Conservation (phyloP, 169 alveolate genomes). For the Eimeria zaria region DNA sequence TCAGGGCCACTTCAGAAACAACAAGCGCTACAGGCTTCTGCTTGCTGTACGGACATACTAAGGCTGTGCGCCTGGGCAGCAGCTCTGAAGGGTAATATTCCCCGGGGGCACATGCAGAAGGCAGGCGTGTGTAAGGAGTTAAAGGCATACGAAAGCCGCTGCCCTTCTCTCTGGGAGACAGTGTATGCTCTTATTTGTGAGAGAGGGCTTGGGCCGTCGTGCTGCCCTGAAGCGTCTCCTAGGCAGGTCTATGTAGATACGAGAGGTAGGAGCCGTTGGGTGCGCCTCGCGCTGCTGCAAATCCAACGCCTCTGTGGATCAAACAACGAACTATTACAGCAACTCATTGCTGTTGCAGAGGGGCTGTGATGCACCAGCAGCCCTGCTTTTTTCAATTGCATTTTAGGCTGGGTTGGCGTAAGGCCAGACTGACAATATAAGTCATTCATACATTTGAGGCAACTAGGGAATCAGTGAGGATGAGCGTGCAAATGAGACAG, state of each 20-base stretch:
- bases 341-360: conserved; percentile 64
- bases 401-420: background rate
- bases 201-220: conserved; percentile 14
- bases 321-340: conserved; percentile 9
- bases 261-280: conserved; percentile 30
- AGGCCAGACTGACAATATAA: background rate
- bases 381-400: background rate
- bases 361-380: conserved; percentile 40
- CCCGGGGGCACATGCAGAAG: background rate
- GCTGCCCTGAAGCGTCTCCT: background rate
- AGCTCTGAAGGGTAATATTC: background rate
- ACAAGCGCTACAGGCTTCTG: conserved; percentile 44
- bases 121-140: background rate
- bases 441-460: background rate
- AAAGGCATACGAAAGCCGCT: background rate
- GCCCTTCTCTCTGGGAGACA: background rate
- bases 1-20: background rate
- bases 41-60: conserved; percentile 28
- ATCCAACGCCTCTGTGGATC: conserved; percentile 25
- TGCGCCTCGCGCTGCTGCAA: conserved; percentile 64
- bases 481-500: background rate
- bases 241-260: background rate
- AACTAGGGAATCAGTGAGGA: background rate
- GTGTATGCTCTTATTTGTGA: background rate
- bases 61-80: conserved; percentile 75